A percentile compares a stretch with the other conserved stretches of the same genome.
These are phyloP conservation scores for Fusarium pininemorale DNA, from an alignment of 2,329 filamentous ascomycete genomes.

Conservation along the genomic window DNA sequence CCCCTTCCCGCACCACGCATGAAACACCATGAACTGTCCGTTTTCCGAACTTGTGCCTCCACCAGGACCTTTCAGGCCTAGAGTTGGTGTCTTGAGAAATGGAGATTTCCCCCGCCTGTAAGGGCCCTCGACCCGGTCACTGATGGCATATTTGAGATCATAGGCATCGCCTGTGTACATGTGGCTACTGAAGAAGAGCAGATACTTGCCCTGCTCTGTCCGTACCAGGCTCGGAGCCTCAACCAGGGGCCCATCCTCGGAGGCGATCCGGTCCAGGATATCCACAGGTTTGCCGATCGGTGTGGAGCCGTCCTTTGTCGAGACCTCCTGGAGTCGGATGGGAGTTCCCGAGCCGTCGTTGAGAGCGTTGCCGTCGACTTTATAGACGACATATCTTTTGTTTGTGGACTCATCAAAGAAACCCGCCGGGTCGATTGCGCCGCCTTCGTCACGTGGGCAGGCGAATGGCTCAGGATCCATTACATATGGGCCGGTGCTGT, in stretches of 20 bases:
- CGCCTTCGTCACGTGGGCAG: conserved; percentile 63
- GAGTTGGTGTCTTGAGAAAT: conserved; percentile 50
- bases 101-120: conserved; percentile 47
- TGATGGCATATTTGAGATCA: conserved; percentile 68
- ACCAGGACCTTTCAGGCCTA: conserved; percentile 52
- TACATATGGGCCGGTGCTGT: conserved; percentile 61
- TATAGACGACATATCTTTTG: conserved; percentile 69
- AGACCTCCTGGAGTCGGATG: conserved; percentile 64
- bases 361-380: conserved; percentile 70
- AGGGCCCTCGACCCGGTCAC: conserved; percentile 49
- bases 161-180: conserved; percentile 65
- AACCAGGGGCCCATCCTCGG: conserved; percentile 62
- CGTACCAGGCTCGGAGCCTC: conserved; percentile 67
- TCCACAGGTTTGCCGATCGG: conserved; percentile 58
- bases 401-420: conserved; percentile 64
- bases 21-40: conserved; percentile 48
- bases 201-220: conserved; percentile 59
- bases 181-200: conserved; percentile 70
- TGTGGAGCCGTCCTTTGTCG: conserved; percentile 59
- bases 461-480: conserved; percentile 58
- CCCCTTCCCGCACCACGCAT: conserved; percentile 47
- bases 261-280: conserved; percentile 55
- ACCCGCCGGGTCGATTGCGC: conserved; percentile 70
- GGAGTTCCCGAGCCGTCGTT: conserved; percentile 59
- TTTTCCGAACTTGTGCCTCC: conserved; percentile 49